Base-by-base conservation (phyloP, 2,329 filamentous ascomycete species). In the Xylaria sp. region DNA sequence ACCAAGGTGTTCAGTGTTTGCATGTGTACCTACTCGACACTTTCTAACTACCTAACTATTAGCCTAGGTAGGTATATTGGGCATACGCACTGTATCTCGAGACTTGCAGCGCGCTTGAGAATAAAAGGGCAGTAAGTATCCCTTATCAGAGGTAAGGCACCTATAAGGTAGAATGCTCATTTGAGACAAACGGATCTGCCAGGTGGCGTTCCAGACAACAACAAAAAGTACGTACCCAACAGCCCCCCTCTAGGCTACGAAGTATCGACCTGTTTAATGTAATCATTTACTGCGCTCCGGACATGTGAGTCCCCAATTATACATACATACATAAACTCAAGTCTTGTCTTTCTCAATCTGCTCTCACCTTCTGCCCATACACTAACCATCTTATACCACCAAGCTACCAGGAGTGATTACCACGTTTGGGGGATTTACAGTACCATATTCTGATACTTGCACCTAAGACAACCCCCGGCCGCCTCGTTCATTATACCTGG, bases 401-500 rank as follows among this genome's bases (percentile, higher is more conserved):
- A 20, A 23, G 15, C 15, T 50, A 50, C 25, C 13, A 50, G n/a
- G 2, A 43, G 39, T 43, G 39, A 5, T 43, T 18, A n/a, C 23
- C 43, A 10, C 43, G 20, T 45, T 45, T 23, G 1, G 20, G 20
- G 45, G 20, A 48, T 46, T 46, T n/a, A n/a, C n/a, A n/a, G n/a
- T n/a, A 7, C 20, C 23, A 48, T 48, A 48, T 25, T 48, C 45
- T 25, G 23, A 25, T 28, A 48, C 41, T 45, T 12, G n/a, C 12
- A 48, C 48, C 48, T 52, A 52, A 52, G 18, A 45, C 32, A 34
- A 25, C 25, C 52, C 48, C 50, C 30, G 45, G 64, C 53, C 53
- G 43, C 53, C 64, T 66, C 64, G 43, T 63, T 63, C 53, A 58
- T 63, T 63, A 66, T 25, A 13, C 23, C n/a, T n/a, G n/a, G n/a